Conservation (phyloP, 2,329 filamentous ascomycete genomes). For the Verticillium tricorpus region DNA sequence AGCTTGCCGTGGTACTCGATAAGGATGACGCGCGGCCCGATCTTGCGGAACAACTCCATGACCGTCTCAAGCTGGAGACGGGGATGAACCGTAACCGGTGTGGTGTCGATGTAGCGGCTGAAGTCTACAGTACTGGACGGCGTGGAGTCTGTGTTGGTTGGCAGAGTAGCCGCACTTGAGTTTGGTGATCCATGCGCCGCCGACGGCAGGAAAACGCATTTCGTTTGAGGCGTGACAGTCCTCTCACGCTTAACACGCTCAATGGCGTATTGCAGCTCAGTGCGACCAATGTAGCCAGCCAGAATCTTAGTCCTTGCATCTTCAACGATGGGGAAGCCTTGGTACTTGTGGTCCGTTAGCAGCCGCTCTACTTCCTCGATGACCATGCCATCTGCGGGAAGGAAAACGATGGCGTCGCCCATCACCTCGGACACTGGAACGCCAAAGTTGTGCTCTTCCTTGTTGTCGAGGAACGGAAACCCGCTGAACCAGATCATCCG, state of each 20-base stretch:
- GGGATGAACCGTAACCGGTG: conserved; percentile 86
- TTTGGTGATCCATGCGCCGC: neutral
- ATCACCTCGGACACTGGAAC: conserved; percentile 90
- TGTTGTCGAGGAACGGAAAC: conserved; percentile 94
- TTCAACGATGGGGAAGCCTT: conserved; percentile 90
- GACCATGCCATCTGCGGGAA: conserved; percentile 70
- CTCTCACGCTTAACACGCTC: conserved; percentile 70
- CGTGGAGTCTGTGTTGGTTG: conserved; percentile 53
- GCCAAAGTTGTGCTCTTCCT: conserved; percentile 95
- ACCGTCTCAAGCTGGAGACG: conserved; percentile 90
- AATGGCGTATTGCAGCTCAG: conserved; percentile 86
- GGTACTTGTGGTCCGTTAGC: conserved; percentile 73
- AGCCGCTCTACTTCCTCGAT: conserved; percentile 74
- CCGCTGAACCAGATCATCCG: conserved; percentile 99
- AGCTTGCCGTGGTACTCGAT: conserved; percentile 86
- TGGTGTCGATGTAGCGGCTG: conserved; percentile 80
- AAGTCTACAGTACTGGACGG: conserved; percentile 67
- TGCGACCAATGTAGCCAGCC: conserved; percentile 87
- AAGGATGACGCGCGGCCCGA: conserved; percentile 88
- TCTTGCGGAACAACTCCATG: conserved; percentile 98
- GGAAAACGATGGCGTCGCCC: conserved; percentile 68
- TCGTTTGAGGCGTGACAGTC: conserved; percentile 60
- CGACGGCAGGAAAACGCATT: conserved; percentile 65
- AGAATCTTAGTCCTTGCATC: conserved; percentile 65
- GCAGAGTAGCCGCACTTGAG: conserved; percentile 38